Evolutionary conservation across 768 basidiomycete species (phyloP).

Genomic region (Galerina sulciceps): DNA sequence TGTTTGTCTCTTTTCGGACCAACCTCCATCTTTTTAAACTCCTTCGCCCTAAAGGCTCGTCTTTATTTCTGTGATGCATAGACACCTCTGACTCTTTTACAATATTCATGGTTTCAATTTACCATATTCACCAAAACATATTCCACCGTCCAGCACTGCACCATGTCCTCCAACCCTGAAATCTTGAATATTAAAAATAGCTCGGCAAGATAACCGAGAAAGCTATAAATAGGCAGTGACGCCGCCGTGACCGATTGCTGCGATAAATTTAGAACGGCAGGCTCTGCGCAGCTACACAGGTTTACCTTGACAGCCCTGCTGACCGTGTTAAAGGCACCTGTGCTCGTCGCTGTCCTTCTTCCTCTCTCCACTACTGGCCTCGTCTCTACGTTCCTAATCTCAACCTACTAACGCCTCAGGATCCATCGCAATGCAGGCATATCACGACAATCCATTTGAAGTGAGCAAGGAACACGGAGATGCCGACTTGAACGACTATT

Average conservation of each 20-base stretch:
- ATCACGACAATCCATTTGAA: constrained; percentile 27
- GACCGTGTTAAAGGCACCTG: not conserved
- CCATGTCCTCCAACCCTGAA: too few relatives aligned
- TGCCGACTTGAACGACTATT: constrained; percentile 17
- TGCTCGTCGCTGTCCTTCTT: not conserved
- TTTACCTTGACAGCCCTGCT: not conserved
- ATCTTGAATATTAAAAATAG: not conserved
- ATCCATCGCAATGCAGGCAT: constrained; percentile 18
- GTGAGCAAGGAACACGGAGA: constrained; percentile 2
- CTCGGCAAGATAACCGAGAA: not conserved
- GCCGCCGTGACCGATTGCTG: not conserved
- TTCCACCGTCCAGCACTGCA: not conserved
- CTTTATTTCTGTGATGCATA: too few relatives aligned
- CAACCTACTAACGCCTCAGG: not conserved
- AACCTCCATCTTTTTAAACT: too few relatives aligned
- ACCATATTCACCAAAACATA: not conserved
- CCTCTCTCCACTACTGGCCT: not conserved
- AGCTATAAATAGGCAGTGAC: not conserved
- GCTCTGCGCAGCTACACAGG: not conserved
- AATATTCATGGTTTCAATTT: too few relatives aligned
- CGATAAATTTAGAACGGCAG: not conserved
- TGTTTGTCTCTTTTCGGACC: too few relatives aligned
- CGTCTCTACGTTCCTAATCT: not conserved
- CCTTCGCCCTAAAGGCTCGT: too few relatives aligned
- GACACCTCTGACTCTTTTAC: too few relatives aligned